phyloP scores from a whole-genome alignment of 2,329 filamentous ascomycete species.

The Xylaria sp. region DNA sequence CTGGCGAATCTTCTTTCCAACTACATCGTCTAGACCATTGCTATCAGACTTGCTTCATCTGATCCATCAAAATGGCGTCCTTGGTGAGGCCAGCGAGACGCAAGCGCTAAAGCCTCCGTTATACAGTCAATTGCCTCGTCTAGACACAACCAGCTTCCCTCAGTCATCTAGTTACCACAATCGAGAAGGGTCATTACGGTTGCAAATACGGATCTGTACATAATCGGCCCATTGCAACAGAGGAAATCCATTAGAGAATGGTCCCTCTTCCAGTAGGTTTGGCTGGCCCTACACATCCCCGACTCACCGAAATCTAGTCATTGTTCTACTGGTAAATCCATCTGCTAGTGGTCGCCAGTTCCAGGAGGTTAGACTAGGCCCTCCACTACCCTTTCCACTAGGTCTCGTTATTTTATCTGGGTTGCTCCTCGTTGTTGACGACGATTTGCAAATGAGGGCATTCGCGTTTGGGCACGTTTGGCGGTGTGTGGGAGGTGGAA shows the following conservation, averaged over 20 bases:
- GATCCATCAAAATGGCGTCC: not conserved
- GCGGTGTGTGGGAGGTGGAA: not conserved
- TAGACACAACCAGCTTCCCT: conserved; percentile 2
- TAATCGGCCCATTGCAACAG: not conserved
- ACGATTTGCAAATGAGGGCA: not conserved
- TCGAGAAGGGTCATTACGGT: not conserved
- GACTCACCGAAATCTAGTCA: not conserved
- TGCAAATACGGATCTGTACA: not conserved
- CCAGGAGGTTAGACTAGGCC: not conserved
- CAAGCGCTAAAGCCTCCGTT: not conserved
- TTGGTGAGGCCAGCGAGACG: not conserved
- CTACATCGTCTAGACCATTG: not conserved
- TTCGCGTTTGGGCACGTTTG: not conserved
- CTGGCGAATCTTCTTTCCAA: conserved; percentile 4
- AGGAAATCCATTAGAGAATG: not conserved
- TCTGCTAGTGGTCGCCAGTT: not conserved
- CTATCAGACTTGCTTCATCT: conserved; percentile 1
- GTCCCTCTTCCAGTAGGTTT: not conserved
- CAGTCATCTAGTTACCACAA: not conserved
- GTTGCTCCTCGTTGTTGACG: not conserved
- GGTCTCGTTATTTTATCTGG: not conserved
- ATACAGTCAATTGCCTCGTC: not conserved
- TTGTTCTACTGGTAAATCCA: not conserved
- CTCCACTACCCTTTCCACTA: not conserved
- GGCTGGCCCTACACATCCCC: not conserved